A percentile compares a stretch with the other conserved stretches of the same genome.
These are phyloP conservation scores for Candida ovalis DNA, from an alignment of 805 yeast species.

Conservation along the genomic window DNA sequence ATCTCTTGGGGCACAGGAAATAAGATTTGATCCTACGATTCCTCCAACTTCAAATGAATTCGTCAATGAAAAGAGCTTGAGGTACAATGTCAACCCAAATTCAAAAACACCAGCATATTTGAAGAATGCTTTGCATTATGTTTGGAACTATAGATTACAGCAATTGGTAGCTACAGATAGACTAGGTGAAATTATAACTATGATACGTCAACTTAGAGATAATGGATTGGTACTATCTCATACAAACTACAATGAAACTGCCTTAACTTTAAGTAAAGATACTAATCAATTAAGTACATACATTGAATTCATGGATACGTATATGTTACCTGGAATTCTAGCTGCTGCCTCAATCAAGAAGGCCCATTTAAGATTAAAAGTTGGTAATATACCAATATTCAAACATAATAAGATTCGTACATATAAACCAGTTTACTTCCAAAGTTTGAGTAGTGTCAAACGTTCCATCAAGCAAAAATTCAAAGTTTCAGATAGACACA, in stretches of 20 bases:
- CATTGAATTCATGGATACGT: conserved; percentile 26
- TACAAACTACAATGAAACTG: conserved; percentile 26
- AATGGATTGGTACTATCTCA: conserved; percentile 28
- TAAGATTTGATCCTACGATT: background rate
- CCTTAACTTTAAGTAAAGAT: conserved; percentile 19
- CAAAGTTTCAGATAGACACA: background rate
- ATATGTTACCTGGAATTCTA: conserved; percentile 23
- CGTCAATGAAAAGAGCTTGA: conserved; percentile 14
- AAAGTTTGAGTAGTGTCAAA: conserved; percentile 6
- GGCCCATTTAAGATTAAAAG: conserved; percentile 7
- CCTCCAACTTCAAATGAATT: background rate
- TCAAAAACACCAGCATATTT: conserved; percentile 23
- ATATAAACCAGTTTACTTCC: conserved; percentile 8
- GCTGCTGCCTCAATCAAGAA: conserved; percentile 1
- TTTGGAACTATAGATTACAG: conserved; percentile 30
- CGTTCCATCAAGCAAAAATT: background rate
- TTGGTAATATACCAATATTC: background rate
- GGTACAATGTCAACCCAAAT: conserved; percentile 1
- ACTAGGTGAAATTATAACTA: conserved; percentile 13
- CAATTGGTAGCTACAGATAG: conserved; percentile 26
- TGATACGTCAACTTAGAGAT: conserved; percentile 14
- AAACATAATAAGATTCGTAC: background rate
- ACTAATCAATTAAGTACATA: conserved; percentile 18
- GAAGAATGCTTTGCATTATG: conserved; percentile 22
- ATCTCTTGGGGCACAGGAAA: background rate